A percentile compares a stretch with the other conserved stretches of the same genome.
Conservation (phyloP, 441 rosid species). For the Gossypium laxum region DNA sequence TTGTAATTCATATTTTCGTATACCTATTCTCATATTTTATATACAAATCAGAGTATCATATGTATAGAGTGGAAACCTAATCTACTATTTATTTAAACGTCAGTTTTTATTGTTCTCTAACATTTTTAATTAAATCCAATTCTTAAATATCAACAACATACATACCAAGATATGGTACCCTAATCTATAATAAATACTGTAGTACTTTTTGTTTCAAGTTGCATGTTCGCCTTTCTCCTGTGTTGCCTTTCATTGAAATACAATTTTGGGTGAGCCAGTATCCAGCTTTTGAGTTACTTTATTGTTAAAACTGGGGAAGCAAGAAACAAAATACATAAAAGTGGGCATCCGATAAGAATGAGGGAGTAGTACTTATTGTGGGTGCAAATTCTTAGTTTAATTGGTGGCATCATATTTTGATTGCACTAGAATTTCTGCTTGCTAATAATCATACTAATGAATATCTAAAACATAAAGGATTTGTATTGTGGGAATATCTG, state of each 20-base stretch:
- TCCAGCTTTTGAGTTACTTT: not conserved
- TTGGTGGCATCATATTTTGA: not conserved
- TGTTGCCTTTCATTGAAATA: not conserved
- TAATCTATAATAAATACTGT: not conserved
- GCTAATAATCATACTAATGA: not conserved
- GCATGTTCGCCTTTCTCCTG: not conserved
- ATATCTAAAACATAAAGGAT: not conserved
- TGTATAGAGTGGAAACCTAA: not conserved
- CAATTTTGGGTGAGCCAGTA: not conserved
- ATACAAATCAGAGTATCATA: not conserved
- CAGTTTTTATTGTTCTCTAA: not conserved
- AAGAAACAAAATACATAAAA: not conserved
- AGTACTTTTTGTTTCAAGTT: not conserved
- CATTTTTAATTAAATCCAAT: not conserved
- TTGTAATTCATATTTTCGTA: not conserved
- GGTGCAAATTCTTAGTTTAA: not conserved
- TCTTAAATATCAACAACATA: not conserved
- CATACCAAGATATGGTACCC: not conserved
- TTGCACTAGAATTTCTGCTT: not conserved
- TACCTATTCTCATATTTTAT: too few species aligned
- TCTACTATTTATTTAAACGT: not conserved
- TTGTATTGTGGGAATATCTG: not conserved
- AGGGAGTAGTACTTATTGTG: not conserved
- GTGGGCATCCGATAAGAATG: not conserved
- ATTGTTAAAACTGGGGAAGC: not conserved